Conservation (phyloP, 2,329 filamentous ascomycete species). For the Teratosphaeria destructans region DNA sequence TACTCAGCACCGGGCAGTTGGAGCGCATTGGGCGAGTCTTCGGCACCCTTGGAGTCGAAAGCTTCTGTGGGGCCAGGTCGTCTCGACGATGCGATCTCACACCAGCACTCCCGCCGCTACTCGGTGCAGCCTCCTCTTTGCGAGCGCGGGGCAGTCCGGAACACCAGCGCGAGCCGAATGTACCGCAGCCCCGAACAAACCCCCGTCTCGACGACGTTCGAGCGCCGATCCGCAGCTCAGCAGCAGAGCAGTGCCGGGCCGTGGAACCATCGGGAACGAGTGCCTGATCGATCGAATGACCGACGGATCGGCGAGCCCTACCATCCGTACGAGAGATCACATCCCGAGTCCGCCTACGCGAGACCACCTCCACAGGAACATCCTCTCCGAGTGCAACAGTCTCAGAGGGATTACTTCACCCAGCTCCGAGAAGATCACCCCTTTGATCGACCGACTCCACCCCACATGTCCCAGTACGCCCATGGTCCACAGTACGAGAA, state of each 20-base stretch:
- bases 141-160: not conserved
- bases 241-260: not conserved
- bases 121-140: not conserved
- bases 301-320: not conserved
- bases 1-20: constrained; percentile 3
- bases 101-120: not conserved
- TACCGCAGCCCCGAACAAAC: constrained; percentile 2
- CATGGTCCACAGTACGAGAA: not conserved
- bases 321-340: not conserved
- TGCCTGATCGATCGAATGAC: not conserved
- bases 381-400: not conserved
- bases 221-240: not conserved
- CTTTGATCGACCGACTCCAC: not conserved
- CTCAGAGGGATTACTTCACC: not conserved
- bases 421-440: not conserved
- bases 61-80: not conserved
- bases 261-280: not conserved
- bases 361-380: not conserved
- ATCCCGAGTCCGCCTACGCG: not conserved
- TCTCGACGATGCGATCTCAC: not conserved
- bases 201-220: not conserved
- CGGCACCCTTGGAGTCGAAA: constrained; percentile 7
- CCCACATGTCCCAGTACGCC: not conserved
- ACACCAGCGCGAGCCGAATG: not conserved
- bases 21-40: constrained; percentile 7